Evolutionary conservation across 192 early-diverging fungal genomes (phyloP), one percentile per base, ranked within the genome.

Genomic region (Coemansia sp.): DNA sequence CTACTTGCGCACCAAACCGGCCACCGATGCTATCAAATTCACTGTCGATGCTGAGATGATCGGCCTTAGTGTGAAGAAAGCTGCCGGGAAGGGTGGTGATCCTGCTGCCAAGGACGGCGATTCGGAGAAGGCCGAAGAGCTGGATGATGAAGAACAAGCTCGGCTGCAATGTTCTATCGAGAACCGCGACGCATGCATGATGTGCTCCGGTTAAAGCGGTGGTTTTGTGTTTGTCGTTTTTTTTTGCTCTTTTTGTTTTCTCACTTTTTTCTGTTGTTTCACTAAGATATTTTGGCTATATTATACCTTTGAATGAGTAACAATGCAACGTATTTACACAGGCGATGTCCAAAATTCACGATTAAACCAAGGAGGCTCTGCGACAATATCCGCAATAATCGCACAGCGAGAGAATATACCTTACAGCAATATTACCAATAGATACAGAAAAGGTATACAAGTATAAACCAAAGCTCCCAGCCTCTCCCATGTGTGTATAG

Each of bases 11-110:
- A 93, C 94, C 9, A 86, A 93, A 34, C 95, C 96, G n/a, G 95
- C 96, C 15, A 93, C 87, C 15, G 95, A 97, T 71, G 95, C 96
- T 12, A 97, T 99, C 84, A 93, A 99, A 87, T 97, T 97, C 71
- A 99, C 96, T 5, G 93, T 99, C 0, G 95, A 99, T 92, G 61
- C 89, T 81, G 84, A 88, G 85, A 70, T 78, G 68, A 67, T 71
- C 67, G 71, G 71, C 28, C 55, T 56, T 2, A 71, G 67, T 1
- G 71, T 70, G 43, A 79, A 70, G 64, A 79, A 78, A 48, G 75
- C 82, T 23, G 71, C 73, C 13, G 45, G 43, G 8, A 35, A 46
- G 34, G 64, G 69, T 7, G 67, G 70, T 1, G 79, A 73, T 15
- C 2, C 37, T 0, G 37, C 37, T 39, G 68, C 64, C 51, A 63